Evolutionary conservation across 2,329 filamentous ascomycete genomes (phyloP).

Genomic region (Sporothrix pallida): DNA sequence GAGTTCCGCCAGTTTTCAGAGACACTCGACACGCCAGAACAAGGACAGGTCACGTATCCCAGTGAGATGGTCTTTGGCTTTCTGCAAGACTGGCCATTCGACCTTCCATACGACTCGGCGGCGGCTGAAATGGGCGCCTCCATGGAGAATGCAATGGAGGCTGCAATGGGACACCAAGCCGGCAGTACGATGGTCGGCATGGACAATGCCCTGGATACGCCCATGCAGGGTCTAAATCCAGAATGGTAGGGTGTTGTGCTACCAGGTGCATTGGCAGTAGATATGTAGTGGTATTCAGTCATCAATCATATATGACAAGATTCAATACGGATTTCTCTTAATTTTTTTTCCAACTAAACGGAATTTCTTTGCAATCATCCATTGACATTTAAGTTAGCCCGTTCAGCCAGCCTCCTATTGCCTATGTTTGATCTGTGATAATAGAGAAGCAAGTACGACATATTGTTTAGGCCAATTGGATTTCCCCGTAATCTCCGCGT

Average conservation of each 20-base stretch:
- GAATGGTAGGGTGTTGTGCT: background rate
- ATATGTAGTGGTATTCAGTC: no score
- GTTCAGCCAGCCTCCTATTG: no score
- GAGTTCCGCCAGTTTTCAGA: constrained; percentile 9
- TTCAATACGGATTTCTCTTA: no score
- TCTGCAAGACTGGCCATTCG: constrained; percentile 14
- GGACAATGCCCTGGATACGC: background rate
- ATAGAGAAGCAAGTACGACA: no score
- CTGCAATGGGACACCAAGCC: background rate
- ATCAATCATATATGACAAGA: no score
- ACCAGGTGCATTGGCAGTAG: no score
- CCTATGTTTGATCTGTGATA: no score
- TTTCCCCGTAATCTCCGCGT: no score
- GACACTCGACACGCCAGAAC: background rate
- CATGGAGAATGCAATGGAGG: background rate
- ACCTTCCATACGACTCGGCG: background rate
- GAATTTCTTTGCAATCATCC: no score
- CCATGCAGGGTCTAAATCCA: background rate
- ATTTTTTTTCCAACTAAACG: no score
- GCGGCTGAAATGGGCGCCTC: background rate
- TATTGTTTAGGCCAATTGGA: no score
- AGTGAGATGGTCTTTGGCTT: constrained; percentile 13
- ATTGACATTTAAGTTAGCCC: no score
- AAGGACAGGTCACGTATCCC: background rate
- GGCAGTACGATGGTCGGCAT: background rate